Evolutionary conservation across 2,329 filamentous ascomycete genomes (phyloP).

Genomic region (Penicillium sp.): DNA sequence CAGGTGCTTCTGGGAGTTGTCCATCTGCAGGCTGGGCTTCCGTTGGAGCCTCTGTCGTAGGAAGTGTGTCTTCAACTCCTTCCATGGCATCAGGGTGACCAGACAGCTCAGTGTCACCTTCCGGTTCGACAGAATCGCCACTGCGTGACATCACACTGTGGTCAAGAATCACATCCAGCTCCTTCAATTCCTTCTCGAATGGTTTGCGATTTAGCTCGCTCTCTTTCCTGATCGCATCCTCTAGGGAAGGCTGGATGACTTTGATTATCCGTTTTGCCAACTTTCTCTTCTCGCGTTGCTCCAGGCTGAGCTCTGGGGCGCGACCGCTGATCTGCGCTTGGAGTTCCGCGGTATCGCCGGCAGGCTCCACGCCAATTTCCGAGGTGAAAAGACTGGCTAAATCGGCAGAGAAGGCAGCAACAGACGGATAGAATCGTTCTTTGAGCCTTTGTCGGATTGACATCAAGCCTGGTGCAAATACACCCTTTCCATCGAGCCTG

Average conservation of each 20-base stretch:
- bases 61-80: slow-evolving; percentile 12
- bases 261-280: slow-evolving; percentile 89
- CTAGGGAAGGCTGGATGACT: slow-evolving; percentile 71
- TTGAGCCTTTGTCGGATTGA: slow-evolving; percentile 53
- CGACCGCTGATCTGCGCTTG: slow-evolving; percentile 52
- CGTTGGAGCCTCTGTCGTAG: slow-evolving; percentile 14
- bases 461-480: slow-evolving; percentile 55
- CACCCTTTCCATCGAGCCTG: slow-evolving; percentile 51
- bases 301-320: slow-evolving; percentile 49
- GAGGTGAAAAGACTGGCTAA: slow-evolving; percentile 56
- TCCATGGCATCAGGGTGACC: slow-evolving; percentile 29
- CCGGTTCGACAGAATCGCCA: slow-evolving; percentile 43
- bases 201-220: slow-evolving; percentile 72
- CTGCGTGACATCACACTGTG: slow-evolving; percentile 57
- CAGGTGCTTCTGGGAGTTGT: slow-evolving; percentile 9
- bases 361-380: slow-evolving; percentile 50
- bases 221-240: slow-evolving; percentile 74
- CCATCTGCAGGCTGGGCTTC: slow-evolving; percentile 5
- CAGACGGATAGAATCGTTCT: slow-evolving; percentile 58
- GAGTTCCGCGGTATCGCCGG: slow-evolving; percentile 45
- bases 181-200: slow-evolving; percentile 66
- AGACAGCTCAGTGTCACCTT: slow-evolving; percentile 38
- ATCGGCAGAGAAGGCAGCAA: slow-evolving; percentile 59
- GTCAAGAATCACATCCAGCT: slow-evolving; percentile 71
- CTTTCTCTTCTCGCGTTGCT: slow-evolving; percentile 76